Base-by-base conservation (phyloP, 805 yeast genomes). In the Candida maris region DNA sequence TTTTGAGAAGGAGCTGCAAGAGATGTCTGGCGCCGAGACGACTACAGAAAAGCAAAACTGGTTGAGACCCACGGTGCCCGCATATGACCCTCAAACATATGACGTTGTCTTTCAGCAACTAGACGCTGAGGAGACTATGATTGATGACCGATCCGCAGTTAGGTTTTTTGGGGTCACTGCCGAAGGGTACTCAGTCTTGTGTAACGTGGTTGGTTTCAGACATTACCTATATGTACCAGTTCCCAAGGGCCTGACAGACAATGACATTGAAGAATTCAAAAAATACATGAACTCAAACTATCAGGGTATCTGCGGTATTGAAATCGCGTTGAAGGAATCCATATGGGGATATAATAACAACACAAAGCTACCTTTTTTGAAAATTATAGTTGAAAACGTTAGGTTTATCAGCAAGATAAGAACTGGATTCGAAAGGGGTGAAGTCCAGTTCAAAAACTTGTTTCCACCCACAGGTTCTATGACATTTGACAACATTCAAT, bases 341-440 rank as follows among this genome's bases (percentile, higher is more conserved):
- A 80, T 93, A 39, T 91, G 97, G 97, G 97, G 97, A 7, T 93
- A 73, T 56, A 80, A 80, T 38, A 93, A 94, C 42, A 86, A 82
- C 49, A 67, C 72, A 8, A 80, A 81, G 51, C 68, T 81, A 3
- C 88, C 95, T 3, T 93, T 89, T 51, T 71, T 93, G 58, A 85
- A 84, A 57, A 68, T 93, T 13, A 70, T 70, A 27, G 81, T 80
- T 12, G 72, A 71, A 7, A 81, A 83, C 50, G 82, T 91, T 19
- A 73, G 70, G 45, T 71, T 72, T 41, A 75, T 89, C 17, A 73
- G 84, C 36, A 77, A 76, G 46, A 51, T 93, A 19, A 73, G 99
- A 52, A 61, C 81, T 0, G 85, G 77, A 0, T 89, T 94, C 56
- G 98, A 94, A 59, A 71, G 80, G 44, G 95, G 95, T 13, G 84